Base-by-base conservation (phyloP, 495 filamentous ascomycete genomes). In the Cryomyces minteri region DNA sequence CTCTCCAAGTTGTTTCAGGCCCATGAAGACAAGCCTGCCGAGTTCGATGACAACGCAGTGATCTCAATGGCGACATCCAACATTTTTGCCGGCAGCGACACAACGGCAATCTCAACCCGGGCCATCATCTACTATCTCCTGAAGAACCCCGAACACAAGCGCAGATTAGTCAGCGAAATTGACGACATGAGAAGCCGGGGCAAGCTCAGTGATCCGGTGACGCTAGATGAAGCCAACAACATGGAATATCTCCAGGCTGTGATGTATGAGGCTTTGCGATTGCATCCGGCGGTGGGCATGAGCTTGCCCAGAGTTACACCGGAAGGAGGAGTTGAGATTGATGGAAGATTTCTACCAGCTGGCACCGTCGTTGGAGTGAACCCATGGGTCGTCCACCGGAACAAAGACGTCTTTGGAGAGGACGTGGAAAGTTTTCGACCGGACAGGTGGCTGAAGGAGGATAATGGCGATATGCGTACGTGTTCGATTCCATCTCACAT, bases 221-320 rank as follows among this genome's bases (percentile, higher is more conserved):
- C 40, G 18, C 43, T 55, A 5, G 43, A 12, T 4, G 51, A 56
- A 37, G 55, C 55, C 5, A 48, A 51, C n/a, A 48, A 49, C 6
- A 51, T 60, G 52, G 53, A 58, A 5, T 62, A 62, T 43, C 51
- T 62, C n/a, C 52, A 62, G 28, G 58, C 58, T 7, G 51, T 54
- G 14, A 60, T 60, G 41, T 51, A 54, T 30, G 58, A 62, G 49
- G 57, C 51, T 8, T 39, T 60, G 5, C 45, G 58, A 4, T 43
- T 58, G 31, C 53, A 60, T 52, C 58, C 58, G 1, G 58, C 58
- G 4, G 52, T 59, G 1, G 58, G 58, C 11, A 50, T 58, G 48
- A 34, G 25, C 10, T 48, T 61, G 5, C 52, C 54, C 5, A 51
- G 58, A 18, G 48, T 51, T 4, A 48, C 54, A 5, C 58, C 57